Evolutionary conservation across 495 filamentous ascomycete genomes (phyloP).

Genomic region (Thermochaetoides thermophila): DNA sequence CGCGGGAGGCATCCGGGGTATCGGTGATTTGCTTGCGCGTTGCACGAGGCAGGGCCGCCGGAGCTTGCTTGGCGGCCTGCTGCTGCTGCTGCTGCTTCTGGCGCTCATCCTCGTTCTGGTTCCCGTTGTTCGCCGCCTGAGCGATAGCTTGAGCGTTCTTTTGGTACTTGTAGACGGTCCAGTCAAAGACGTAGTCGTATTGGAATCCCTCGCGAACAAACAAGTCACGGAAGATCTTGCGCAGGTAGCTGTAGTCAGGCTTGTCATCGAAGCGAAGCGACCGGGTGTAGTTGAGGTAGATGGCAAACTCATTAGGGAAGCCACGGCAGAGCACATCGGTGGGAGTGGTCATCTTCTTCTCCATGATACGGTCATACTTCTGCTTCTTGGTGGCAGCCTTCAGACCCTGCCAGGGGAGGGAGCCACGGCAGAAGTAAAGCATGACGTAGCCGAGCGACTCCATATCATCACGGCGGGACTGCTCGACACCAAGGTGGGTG

Average conservation of each 20-base stretch:
- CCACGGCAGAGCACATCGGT: constrained; percentile 98
- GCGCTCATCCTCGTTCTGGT: constrained; percentile 31
- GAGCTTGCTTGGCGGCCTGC: constrained; percentile 44
- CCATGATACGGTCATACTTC: constrained; percentile 99
- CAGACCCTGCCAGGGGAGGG: constrained; percentile 96
- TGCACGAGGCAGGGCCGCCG: constrained; percentile 49
- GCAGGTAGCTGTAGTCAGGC: constrained; percentile 98
- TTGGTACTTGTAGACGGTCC: constrained; percentile 99
- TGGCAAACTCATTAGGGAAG: constrained; percentile 99
- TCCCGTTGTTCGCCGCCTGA: constrained; percentile 35
- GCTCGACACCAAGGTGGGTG: constrained; percentile 96
- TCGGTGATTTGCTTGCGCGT: constrained; percentile 75
- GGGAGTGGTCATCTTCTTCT: constrained; percentile 99
- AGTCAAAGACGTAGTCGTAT: constrained; percentile 99
- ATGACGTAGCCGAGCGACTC: constrained; percentile 99
- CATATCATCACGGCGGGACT: constrained; percentile 99
- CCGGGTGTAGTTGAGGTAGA: constrained; percentile 98
- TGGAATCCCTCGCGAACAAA: constrained; percentile 99
- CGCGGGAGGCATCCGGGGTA: constrained; percentile 72
- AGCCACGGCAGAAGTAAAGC: constrained; percentile 99
- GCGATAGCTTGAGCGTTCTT: constrained; percentile 69
- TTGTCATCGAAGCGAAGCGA: constrained; percentile 99
- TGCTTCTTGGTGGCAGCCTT: constrained; percentile 99
- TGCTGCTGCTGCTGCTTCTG: constrained; percentile 41
- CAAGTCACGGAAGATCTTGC: constrained; percentile 99